Conservation (phyloP, 2,329 filamentous ascomycete species). For the Colletotrichum karsti region DNA sequence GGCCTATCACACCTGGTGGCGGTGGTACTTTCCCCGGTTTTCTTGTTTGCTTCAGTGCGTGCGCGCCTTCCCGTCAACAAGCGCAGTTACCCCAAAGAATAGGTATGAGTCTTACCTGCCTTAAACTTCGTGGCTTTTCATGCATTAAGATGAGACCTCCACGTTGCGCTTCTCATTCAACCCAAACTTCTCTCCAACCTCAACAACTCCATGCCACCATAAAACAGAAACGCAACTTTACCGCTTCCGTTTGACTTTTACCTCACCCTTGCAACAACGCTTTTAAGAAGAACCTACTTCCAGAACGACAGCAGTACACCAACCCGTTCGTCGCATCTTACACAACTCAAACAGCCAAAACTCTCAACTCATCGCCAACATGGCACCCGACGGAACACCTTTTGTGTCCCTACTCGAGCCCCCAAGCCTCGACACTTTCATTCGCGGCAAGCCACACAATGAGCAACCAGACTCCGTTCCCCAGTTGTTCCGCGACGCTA, state of each 20-base stretch:
- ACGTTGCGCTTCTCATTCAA: background rate
- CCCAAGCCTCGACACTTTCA: constrained; percentile 57
- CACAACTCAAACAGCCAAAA: background rate
- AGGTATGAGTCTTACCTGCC: background rate
- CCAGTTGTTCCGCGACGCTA: constrained; percentile 67
- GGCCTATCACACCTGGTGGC: constrained; percentile 3
- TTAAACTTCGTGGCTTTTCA: background rate
- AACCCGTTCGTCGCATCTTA: background rate
- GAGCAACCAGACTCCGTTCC: constrained; percentile 58
- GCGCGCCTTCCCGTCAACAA: background rate
- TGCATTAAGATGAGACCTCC: constrained; percentile 7
- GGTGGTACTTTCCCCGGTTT: constrained; percentile 18
- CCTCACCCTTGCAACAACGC: background rate
- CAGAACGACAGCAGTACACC: background rate
- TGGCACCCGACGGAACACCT: constrained; percentile 61
- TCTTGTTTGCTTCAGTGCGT: constrained; percentile 1
- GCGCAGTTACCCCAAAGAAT: background rate
- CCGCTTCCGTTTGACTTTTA: background rate
- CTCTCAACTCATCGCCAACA: constrained; percentile 32
- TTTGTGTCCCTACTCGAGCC: constrained; percentile 59
- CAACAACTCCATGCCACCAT: background rate
- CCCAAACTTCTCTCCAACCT: background rate
- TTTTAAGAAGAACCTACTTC: background rate
- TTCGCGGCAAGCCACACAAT: constrained; percentile 46
- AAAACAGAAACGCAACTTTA: background rate